Base-by-base conservation (phyloP, 306 rosid species). In the Casuarina cunninghamiana region DNA sequence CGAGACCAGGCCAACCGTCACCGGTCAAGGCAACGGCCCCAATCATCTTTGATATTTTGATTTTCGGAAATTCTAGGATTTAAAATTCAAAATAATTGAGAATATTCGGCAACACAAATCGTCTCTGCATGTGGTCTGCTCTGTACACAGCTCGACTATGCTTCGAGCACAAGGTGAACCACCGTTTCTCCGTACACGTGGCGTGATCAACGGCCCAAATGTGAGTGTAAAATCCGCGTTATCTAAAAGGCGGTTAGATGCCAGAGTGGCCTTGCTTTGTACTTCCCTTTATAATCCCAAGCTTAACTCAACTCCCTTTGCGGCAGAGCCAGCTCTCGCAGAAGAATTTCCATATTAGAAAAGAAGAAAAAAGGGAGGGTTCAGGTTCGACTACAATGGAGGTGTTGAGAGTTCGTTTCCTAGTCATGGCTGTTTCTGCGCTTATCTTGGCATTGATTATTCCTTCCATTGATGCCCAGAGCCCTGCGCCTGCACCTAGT, bases 401-500 rank as follows among this genome's bases (percentile, higher is more conserved):
- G 84, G 69, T 86, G 38, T 71, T 80, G 5, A 89, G 91, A 80
- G 67, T 86, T 83, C 84, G 85, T 16, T 37, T 77, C 35, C 77
- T 89, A 13, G 69, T 73, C 0, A 75, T 86, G 86, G 75, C 87
- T 7, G 53, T 79, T 80, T 2, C 79, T 4, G 85, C 83, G 43
- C 72, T 88, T 75, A 82, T 79, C 72, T 50, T 91, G 77, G 72
- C 87, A 46, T 80, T 79, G 44, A 70, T 77, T 9, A 67, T 77
- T 1, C 88, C 92, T 68, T 82, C 92, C 77, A 75, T 83, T 72
- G 81, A 82, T 85, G 92, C 90, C 78, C 82, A 91, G 69, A 62
- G 74, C 65, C 81, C 80, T 79, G 86, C 89, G 37, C 91, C 96
- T 38, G 88, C 94, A n/a, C 92, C 90, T 73, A 78, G 90, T 55